Conservation (phyloP, 306 rosid genomes). For the Echinosophora koreensis region DNA sequence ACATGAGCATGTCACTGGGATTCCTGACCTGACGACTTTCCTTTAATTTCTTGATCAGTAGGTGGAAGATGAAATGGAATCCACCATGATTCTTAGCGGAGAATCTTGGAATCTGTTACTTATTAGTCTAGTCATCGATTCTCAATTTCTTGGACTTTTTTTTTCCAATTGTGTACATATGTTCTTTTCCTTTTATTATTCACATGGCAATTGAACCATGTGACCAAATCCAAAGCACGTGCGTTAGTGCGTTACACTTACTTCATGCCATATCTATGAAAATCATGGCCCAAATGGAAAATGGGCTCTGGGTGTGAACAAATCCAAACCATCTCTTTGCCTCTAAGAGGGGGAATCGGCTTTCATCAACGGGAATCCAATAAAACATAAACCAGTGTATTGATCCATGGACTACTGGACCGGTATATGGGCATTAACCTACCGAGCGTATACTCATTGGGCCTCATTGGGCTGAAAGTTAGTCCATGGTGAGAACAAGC, state of each 20-base stretch:
- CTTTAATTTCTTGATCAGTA: background rate
- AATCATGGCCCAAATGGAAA: conserved; percentile 1
- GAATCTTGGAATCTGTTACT: conserved; percentile 10
- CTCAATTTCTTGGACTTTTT: conserved; percentile 7
- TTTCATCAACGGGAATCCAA: background rate
- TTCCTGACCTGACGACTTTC: background rate
- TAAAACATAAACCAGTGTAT: background rate
- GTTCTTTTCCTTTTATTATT: background rate
- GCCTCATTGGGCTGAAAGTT: no score
- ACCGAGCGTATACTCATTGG: no score
- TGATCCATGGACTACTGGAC: no score
- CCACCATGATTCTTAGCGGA: conserved; percentile 36
- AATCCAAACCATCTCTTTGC: background rate
- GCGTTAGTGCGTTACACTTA: background rate
- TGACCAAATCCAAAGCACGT: conserved; percentile 13
- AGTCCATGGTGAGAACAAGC: no score
- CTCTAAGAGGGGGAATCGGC: conserved; percentile 3
- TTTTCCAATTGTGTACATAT: background rate
- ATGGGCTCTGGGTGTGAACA: background rate
- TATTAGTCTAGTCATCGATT: background rate
- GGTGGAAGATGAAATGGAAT: conserved; percentile 18
- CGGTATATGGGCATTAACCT: background rate
- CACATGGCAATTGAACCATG: background rate
- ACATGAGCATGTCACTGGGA: background rate
- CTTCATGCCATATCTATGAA: background rate